A percentile compares a stretch with the other conserved stretches of the same genome.
These are phyloP conservation scores for Kockiozyma suomiensis DNA, from an alignment of 805 yeast species.

Conservation along the genomic window DNA sequence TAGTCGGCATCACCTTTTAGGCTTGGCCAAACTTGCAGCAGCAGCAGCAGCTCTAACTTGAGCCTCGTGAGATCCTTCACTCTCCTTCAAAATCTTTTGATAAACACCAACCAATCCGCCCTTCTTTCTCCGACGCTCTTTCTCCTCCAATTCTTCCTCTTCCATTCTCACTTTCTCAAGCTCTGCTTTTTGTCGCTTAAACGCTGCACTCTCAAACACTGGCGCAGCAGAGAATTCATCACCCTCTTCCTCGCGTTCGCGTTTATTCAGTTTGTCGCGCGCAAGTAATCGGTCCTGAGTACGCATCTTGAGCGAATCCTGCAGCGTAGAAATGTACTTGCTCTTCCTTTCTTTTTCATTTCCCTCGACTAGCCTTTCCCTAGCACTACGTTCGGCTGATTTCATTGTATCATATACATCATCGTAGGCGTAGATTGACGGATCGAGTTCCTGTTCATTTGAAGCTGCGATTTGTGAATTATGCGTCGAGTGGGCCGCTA, in stretches of 20 bases:
- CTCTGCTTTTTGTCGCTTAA: conserved; percentile 47
- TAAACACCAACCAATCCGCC: conserved; percentile 20
- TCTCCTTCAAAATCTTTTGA: conserved; percentile 22
- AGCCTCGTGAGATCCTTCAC: conserved; percentile 21
- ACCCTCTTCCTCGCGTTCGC: conserved; percentile 48
- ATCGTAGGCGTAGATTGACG: conserved; percentile 48
- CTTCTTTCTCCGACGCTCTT: conserved; percentile 7
- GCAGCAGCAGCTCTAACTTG: conserved; percentile 31
- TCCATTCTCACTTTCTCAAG: conserved; percentile 35
- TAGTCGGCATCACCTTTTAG: background rate
- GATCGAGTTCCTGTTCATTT: conserved; percentile 12
- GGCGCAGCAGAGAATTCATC: conserved; percentile 47
- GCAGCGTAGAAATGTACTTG: conserved; percentile 48
- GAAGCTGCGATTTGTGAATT: conserved; percentile 10
- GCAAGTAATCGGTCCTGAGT: conserved; percentile 51
- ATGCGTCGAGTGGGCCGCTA: conserved; percentile 18
- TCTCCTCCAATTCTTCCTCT: conserved; percentile 25
- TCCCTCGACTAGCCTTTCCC: conserved; percentile 13
- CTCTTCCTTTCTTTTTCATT: conserved; percentile 33
- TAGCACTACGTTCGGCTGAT: conserved; percentile 33
- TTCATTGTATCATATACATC: conserved; percentile 53
- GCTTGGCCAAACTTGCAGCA: conserved; percentile 17
- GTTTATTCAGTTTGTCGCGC: conserved; percentile 45
- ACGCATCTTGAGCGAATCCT: conserved; percentile 51
- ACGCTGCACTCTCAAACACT: conserved; percentile 54